Percentiles rank a stretch among this genome's conserved stretches.
phyloP scores from a whole-genome alignment of 148 eudicot genomes.

The Nepenthes mirabilis region DNA sequence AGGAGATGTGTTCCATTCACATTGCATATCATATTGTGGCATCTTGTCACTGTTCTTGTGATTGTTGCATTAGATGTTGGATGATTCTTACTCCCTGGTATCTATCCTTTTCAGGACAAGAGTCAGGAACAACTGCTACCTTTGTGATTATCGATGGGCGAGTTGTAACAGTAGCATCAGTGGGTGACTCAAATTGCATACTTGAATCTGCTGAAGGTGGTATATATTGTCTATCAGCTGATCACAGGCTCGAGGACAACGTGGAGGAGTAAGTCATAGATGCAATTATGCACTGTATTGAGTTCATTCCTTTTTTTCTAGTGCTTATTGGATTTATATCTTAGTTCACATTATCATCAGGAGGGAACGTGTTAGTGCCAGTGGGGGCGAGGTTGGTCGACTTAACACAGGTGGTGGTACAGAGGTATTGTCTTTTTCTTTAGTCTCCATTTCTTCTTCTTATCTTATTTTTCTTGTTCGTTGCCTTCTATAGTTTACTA shows the following conservation, averaged over 20 bases:
- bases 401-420: conserved; percentile 97
- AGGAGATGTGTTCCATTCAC: neutral
- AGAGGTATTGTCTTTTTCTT: conserved; percentile 33
- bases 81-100: neutral
- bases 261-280: conserved; percentile 60
- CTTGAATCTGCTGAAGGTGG: conserved; percentile 89
- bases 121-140: conserved; percentile 91
- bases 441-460: no score
- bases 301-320: conserved; percentile 1
- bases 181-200: conserved; percentile 90
- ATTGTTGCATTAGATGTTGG: neutral
- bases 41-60: neutral
- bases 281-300: neutral
- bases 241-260: conserved; percentile 89
- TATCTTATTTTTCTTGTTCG: no score
- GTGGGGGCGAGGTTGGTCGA: conserved; percentile 99
- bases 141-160: conserved; percentile 93
- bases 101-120: conserved; percentile 39
- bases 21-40: neutral
- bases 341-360: conserved; percentile 22
- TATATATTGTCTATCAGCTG: conserved; percentile 72
- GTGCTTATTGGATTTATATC: neutral
- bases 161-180: conserved; percentile 85
- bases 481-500: no score
- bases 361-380: conserved; percentile 80